Base-by-base conservation (phyloP, 768 basidiomycete genomes). In the Lentinula sp. region DNA sequence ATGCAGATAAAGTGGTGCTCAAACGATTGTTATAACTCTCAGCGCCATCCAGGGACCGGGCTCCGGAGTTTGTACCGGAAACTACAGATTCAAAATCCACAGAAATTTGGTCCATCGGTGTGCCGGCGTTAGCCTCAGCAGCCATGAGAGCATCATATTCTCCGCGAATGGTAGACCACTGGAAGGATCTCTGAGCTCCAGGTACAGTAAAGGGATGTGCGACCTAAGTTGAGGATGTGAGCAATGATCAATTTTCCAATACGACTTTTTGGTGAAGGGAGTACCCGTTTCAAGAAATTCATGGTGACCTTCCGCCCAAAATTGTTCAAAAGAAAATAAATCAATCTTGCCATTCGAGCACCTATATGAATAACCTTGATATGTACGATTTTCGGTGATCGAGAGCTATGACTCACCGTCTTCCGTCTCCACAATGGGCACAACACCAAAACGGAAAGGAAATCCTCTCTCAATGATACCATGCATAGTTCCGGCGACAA, bases 361-460 rank as follows among this genome's bases (percentile, higher is more conserved):
- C 84, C 88, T 87, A 56, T n/a, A n/a, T 23, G 35, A 39, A 48
- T 34, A 31, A 35, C 46, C 13, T 54, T 39, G 9, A 39, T 13
- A 34, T 39, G 34, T 32, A 28, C 23, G 49, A 11, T 34, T 37
- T 31, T 56, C 58, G 18, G 35, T 32, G 16, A 4, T 9, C 6
- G 2, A 48, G 5, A 5, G 16, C 42, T 42, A 50, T 37, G 1
- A 68, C 70, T 39, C 37, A 78, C 80, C 74, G 64, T 77, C 74
- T 50, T 79, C 74, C 3, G 74, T 84, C 60, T 87, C 84, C 2
- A 85, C 70, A 37, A 85, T 73, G 1, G 93, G 95, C 1, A 95
- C 92, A 51, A 98, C 69, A 11, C 96, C 96, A 70, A 95, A 94
- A 16, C 92, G 79, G 64, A 94, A 81, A 0, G 95, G 92, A 48